These are phyloP conservation scores for Paraurostyla sp. DNA, from an alignment of 73 alveolate genomes.

Conservation along the genomic window DNA sequence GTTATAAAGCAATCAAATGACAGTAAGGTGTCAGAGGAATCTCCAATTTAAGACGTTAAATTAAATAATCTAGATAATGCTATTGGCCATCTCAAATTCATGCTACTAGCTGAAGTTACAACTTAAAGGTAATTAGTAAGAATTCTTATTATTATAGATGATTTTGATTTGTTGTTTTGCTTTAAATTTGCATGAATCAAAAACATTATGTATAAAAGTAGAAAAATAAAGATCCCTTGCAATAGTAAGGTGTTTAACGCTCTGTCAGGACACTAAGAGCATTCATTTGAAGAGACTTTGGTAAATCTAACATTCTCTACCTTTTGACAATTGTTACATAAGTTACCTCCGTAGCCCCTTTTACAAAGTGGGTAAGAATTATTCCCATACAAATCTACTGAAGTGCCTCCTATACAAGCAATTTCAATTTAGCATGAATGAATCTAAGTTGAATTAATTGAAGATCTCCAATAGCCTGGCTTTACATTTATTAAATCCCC, in stretches of 20 bases:
- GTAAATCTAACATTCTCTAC: background rate
- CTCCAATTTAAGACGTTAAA: background rate
- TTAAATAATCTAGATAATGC: background rate
- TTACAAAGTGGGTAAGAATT: background rate
- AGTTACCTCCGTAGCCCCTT: conserved; percentile 38
- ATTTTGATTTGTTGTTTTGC: background rate
- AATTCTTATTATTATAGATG: conserved; percentile 1
- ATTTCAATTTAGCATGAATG: background rate
- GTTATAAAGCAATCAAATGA: conserved; percentile 31
- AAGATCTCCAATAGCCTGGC: conserved; percentile 64
- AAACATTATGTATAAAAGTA: background rate
- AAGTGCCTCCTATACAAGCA: conserved; percentile 52
- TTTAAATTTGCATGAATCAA: background rate
- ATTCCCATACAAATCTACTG: background rate
- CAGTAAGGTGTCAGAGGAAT: background rate
- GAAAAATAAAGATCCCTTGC: background rate
- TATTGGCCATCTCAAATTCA: conserved; percentile 26
- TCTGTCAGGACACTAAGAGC: background rate
- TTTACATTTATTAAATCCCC: conserved; percentile 1
- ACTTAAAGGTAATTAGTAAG: background rate
- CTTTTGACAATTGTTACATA: background rate
- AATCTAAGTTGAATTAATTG: background rate
- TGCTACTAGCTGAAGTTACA: background rate
- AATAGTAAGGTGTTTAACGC: background rate
- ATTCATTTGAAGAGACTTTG: background rate